Percentiles rank a stretch among this genome's conserved stretches.
These are phyloP conservation scores for Monilinia aucupariae DNA, from an alignment of 2,329 filamentous ascomycete species.

Conservation along the genomic window DNA sequence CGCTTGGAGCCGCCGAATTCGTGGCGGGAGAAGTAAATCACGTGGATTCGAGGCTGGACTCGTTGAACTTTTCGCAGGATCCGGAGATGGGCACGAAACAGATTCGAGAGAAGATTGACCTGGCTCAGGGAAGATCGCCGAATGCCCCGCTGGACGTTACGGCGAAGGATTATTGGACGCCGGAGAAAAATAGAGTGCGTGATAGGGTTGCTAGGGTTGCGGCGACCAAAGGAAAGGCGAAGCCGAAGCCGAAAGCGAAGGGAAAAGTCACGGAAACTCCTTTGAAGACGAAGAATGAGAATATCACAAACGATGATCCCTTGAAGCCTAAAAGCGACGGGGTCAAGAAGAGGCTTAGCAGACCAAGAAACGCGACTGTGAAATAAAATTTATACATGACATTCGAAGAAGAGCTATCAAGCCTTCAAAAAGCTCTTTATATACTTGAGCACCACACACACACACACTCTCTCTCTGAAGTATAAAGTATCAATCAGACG, in stretches of 20 bases:
- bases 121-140: background rate
- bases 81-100: background rate
- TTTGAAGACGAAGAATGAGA: background rate
- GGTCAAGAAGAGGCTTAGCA: no score
- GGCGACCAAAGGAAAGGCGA: background rate
- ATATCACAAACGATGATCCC: no score
- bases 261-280: background rate
- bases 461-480: no score
- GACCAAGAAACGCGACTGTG: no score
- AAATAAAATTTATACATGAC: no score
- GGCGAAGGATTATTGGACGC: slow-evolving; percentile 1
- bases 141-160: background rate
- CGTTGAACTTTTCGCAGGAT: slow-evolving; percentile 11
- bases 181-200: background rate
- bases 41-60: background rate
- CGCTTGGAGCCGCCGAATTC: background rate
- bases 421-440: no score
- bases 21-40: slow-evolving; percentile 8
- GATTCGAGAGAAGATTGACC: slow-evolving; percentile 2
- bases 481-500: no score
- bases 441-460: no score
- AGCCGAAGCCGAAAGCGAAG: background rate
- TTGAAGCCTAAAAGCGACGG: background rate
- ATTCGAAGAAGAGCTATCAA: no score
- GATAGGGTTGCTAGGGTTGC: background rate